Evolutionary conservation across 129 eudicot species (phyloP).

Genomic region (Lonicera japonica): DNA sequence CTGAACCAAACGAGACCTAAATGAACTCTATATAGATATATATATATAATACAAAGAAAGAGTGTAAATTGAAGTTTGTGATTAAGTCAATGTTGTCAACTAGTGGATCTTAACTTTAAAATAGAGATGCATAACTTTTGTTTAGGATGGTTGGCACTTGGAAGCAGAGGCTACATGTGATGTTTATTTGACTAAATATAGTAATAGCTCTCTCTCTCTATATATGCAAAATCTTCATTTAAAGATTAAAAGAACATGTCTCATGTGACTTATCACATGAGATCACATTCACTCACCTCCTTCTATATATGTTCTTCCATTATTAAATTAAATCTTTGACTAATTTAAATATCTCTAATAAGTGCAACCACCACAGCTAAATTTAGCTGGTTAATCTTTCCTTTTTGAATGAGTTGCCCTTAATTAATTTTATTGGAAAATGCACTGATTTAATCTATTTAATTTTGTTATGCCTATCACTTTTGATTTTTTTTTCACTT

Average conservation of each 20-base stretch:
- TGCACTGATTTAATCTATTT: too few species aligned
- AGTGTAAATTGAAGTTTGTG: too few species aligned
- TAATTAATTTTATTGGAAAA: too few species aligned
- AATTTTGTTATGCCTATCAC: too few species aligned
- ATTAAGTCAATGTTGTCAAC: too few species aligned
- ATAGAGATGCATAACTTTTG: conserved; percentile 1
- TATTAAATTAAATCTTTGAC: conserved; percentile 6
- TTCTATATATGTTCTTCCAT: conserved; percentile 9
- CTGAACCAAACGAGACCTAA: too few species aligned
- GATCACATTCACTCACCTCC: conserved; percentile 24
- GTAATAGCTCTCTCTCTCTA: too few species aligned
- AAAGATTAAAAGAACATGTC: conserved; percentile 40
- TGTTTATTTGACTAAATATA: conserved; percentile 30
- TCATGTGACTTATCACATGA: conserved; percentile 72
- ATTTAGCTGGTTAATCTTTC: conserved; percentile 23
- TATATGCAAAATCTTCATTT: conserved; percentile 9
- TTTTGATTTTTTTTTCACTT: too few species aligned
- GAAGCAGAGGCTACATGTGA: conserved; percentile 52
- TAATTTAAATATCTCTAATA: neutral
- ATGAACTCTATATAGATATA: too few species aligned
- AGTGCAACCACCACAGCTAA: conserved; percentile 29
- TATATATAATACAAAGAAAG: too few species aligned
- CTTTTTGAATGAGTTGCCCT: neutral
- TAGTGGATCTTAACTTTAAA: neutral
- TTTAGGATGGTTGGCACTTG: conserved; percentile 20